Evolutionary conservation across 139 green algal species (phyloP).

Genomic region (Volvox africanus): DNA sequence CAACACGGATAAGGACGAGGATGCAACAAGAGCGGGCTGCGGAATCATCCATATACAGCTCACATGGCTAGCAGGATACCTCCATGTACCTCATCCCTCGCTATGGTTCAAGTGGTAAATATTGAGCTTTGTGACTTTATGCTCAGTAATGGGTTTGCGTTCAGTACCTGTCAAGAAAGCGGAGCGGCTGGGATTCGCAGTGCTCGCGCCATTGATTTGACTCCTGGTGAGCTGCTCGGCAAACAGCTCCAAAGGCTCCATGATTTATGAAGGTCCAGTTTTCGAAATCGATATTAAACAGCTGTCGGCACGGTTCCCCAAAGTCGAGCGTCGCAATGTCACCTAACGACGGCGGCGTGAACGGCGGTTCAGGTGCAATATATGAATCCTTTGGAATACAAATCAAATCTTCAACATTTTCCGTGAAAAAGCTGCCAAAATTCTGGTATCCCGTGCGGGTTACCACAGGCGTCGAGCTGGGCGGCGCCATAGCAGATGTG

Average conservation of each 20-base stretch:
- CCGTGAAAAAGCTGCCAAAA: constrained; percentile 72
- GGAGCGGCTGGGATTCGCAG: constrained; percentile 76
- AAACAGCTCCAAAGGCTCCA: constrained; percentile 75
- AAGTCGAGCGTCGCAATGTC: background rate
- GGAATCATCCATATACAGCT: too few species aligned
- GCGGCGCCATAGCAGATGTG: background rate
- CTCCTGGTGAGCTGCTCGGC: constrained; percentile 53
- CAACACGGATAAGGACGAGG: too few species aligned
- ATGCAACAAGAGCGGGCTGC: too few species aligned
- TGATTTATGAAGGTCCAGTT: constrained; percentile 76
- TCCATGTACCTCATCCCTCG: too few species aligned
- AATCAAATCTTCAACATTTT: constrained; percentile 69
- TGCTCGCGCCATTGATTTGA: constrained; percentile 69
- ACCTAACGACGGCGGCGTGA: constrained; percentile 24
- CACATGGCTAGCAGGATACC: too few species aligned
- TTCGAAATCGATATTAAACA: constrained; percentile 77
- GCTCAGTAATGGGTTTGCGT: too few species aligned
- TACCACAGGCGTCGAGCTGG: background rate
- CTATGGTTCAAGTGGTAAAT: too few species aligned
- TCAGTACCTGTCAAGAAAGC: constrained; percentile 63
- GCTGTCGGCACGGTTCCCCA: constrained; percentile 45
- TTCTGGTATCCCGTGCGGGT: constrained; percentile 59
- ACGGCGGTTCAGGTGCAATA: constrained; percentile 21
- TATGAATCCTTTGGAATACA: constrained; percentile 33
- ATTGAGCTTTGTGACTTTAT: too few species aligned